Evolutionary conservation across 2,329 filamentous ascomycete genomes (phyloP), one percentile per base, ranked within the genome.

Genomic region (Diaporthe ampelina): DNA sequence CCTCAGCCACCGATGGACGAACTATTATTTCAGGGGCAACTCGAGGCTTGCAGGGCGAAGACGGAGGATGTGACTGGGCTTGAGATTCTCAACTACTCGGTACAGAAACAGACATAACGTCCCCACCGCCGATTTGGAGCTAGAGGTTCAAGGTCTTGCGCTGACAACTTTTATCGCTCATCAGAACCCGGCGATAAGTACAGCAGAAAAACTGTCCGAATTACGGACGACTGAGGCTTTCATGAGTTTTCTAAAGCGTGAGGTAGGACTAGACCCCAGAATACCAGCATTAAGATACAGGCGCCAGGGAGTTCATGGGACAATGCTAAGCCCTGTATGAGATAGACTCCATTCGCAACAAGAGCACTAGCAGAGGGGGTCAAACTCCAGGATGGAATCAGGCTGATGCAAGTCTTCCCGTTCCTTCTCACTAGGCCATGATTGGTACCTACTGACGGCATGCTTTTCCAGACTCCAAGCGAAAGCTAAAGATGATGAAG

Each of bases 401-500:
- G 77, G 54, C 61, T 78, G 11, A 70, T 78, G 77, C 76, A 68
- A 70, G 59, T 1, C 13, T 50, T 59, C 24, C 15, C 26, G 8
- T 26, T 2, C 17, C 8, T 45, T 5, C 15, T 24, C 15, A 10
- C 24, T 17, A 7, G 26, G 26, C 1, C 8, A 19, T 3, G 7
- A 9, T 52, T 43, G 24, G 10, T n/a, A n/a, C n/a, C n/a, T 4
- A 15, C 29, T 57, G 9, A 71, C 9, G 29, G 13, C 1, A 29
- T 37, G 21, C 24, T 7, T 50, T 21, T n/a, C 8, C 45, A 79
- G 78, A n/a, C 70, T 78, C 21, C 78, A 79, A 43, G 50, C 73
- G 35, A 70, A 80, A 54, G 78, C 79, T 3, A 65, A 76, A 21
- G 74, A 81, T 26, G 73, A 77, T 0, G 76, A 80, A 4, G 81